phyloP scores from a whole-genome alignment of 306 rosid species.

The Alnus glutinosa region DNA sequence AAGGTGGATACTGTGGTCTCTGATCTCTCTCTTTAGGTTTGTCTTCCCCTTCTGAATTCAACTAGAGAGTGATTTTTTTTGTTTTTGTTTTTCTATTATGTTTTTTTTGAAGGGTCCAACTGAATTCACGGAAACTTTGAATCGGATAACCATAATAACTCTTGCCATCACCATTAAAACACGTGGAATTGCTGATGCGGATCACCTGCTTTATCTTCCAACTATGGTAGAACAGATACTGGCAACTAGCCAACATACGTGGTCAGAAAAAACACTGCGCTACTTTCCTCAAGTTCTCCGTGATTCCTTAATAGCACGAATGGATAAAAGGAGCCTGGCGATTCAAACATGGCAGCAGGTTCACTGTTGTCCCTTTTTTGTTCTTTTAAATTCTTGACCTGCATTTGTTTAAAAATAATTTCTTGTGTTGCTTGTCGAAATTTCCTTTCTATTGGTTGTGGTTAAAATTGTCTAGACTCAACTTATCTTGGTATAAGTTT shows the following conservation, averaged over 20 bases:
- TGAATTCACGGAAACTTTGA: slow-evolving; percentile 90
- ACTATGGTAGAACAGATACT: slow-evolving; percentile 88
- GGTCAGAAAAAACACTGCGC: slow-evolving; percentile 91
- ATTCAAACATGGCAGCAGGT: slow-evolving; percentile 99
- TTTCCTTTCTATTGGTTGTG: not conserved
- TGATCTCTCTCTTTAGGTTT: slow-evolving; percentile 23
- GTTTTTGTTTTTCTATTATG: slow-evolving; percentile 25
- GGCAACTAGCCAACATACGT: slow-evolving; percentile 79
- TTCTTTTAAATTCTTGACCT: not conserved
- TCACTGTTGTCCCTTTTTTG: slow-evolving; percentile 15
- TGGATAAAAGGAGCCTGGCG: slow-evolving; percentile 71
- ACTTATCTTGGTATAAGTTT: not conserved
- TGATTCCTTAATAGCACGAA: slow-evolving; percentile 68
- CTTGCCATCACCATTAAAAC: slow-evolving; percentile 95
- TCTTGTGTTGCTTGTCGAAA: not conserved
- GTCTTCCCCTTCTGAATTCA: slow-evolving; percentile 18
- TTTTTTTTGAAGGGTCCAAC: slow-evolving; percentile 79
- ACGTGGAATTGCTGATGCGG: slow-evolving; percentile 97
- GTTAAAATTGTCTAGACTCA: not conserved
- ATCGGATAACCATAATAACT: slow-evolving; percentile 76
- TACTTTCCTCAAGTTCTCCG: slow-evolving; percentile 86
- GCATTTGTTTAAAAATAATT: not conserved
- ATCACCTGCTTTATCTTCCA: slow-evolving; percentile 81
- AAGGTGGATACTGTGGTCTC: slow-evolving; percentile 61
- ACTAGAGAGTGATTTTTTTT: slow-evolving; percentile 22